Evolutionary conservation across 805 yeast species (phyloP).

Genomic region (Pichia membranifaciens): DNA sequence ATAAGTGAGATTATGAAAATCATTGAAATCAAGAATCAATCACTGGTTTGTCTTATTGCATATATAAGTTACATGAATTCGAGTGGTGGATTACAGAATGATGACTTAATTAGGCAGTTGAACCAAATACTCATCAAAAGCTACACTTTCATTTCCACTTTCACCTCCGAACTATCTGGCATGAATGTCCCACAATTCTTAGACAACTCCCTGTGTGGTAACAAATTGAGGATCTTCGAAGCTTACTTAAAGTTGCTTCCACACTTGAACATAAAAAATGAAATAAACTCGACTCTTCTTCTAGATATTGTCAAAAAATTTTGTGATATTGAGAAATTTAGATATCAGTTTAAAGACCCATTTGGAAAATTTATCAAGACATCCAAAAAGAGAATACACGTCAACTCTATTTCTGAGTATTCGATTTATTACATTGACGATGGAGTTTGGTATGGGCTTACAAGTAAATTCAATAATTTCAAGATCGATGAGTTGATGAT

Average conservation of each 20-base stretch:
- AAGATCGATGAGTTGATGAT: constrained; percentile 30
- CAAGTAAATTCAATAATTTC: constrained; percentile 34
- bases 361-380: constrained; percentile 8
- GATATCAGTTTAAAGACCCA: constrained; percentile 7
- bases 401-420: constrained; percentile 18
- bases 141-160: constrained; percentile 25
- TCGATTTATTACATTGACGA: constrained; percentile 34
- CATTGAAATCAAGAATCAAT: constrained; percentile 50
- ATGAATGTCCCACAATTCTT: constrained; percentile 18
- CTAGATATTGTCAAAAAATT: constrained; percentile 31
- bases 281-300: constrained; percentile 28
- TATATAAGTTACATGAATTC: constrained; percentile 46
- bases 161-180: constrained; percentile 21
- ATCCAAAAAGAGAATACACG: constrained; percentile 12
- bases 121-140: constrained; percentile 29
- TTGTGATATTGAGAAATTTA: constrained; percentile 19
- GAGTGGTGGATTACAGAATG: constrained; percentile 34
- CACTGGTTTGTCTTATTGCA: constrained; percentile 51
- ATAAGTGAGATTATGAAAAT: constrained; percentile 31
- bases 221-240: constrained; percentile 29
- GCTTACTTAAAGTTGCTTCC: constrained; percentile 30
- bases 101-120: constrained; percentile 28
- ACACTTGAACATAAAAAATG: constrained; percentile 27
- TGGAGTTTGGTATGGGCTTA: constrained; percentile 37
- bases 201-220: constrained; percentile 22